Percentiles rank a stretch among this genome's conserved stretches.
These are phyloP conservation scores for Aureobasidium mangrovei DNA, from an alignment of 2,329 filamentous ascomycete genomes.

Conservation along the genomic window DNA sequence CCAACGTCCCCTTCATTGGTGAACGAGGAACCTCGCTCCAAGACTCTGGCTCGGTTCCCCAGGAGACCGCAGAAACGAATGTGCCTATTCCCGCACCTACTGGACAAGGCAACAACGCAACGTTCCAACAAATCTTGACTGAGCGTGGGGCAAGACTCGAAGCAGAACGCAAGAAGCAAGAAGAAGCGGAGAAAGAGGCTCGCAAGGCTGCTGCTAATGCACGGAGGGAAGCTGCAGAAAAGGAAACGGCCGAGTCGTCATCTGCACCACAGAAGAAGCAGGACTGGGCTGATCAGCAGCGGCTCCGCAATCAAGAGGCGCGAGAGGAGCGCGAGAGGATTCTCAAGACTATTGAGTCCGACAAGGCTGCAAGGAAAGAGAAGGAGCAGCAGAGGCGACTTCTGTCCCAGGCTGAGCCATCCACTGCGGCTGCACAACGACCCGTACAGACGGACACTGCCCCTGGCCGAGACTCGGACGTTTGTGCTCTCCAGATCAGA, in stretches of 20 bases:
- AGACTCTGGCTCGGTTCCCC: not conserved
- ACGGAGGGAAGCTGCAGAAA: constrained; percentile 31
- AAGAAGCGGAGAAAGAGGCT: constrained; percentile 42
- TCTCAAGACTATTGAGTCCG: constrained; percentile 65
- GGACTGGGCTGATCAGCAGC: constrained; percentile 36
- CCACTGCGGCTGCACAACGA: constrained; percentile 27
- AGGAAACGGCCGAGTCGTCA: constrained; percentile 22
- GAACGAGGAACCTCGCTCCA: not conserved
- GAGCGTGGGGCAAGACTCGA: constrained; percentile 8
- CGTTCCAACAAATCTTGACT: constrained; percentile 9
- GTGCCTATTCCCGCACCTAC: constrained; percentile 6
- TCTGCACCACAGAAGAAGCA: constrained; percentile 21
- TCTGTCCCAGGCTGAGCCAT: constrained; percentile 25
- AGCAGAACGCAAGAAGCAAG: constrained; percentile 29
- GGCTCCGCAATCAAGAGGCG: constrained; percentile 54
- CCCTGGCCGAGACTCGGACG: not conserved
- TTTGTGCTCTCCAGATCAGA: constrained; percentile 57
- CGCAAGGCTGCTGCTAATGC: constrained; percentile 30
- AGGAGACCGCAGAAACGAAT: constrained; percentile 4
- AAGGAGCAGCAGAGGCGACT: constrained; percentile 45
- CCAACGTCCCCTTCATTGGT: constrained; percentile 6
- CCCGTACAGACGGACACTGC: not conserved
- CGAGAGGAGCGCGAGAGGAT: constrained; percentile 63
- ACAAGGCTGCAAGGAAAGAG: constrained; percentile 59
- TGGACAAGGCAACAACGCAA: not conserved